phyloP scores from a whole-genome alignment of 345 rosid genomes.

The Diplotaxis tenuifolia region DNA sequence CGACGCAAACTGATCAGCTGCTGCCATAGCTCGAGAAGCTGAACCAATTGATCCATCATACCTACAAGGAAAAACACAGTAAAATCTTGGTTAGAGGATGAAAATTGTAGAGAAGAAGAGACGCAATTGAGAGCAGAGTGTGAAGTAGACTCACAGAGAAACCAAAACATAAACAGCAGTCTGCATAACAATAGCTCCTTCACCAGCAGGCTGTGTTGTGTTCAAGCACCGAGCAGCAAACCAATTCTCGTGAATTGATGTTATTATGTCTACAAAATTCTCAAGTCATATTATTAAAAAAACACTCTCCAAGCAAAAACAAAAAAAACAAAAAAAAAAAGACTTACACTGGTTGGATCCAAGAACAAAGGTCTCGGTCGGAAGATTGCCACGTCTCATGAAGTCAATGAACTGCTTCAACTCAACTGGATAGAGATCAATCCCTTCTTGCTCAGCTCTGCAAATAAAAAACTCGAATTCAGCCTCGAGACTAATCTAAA shows the following conservation, averaged over 20 bases:
- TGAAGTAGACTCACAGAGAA: constrained; percentile 56
- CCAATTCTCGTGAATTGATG: constrained; percentile 79
- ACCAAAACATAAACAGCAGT: constrained; percentile 59
- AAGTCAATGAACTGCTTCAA: constrained; percentile 59
- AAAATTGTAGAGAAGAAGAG: background rate
- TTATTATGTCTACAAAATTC: constrained; percentile 55
- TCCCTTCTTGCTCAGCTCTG: constrained; percentile 76
- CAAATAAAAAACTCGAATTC: constrained; percentile 18
- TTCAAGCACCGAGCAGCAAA: constrained; percentile 77
- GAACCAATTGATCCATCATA: constrained; percentile 76
- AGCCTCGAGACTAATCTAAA: constrained; percentile 7
- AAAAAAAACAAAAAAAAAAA: background rate
- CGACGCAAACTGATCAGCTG: constrained; percentile 65
- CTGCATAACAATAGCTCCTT: constrained; percentile 83
- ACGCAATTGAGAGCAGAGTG: background rate
- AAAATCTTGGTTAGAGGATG: background rate
- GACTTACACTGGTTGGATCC: constrained; percentile 71
- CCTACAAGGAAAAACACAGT: constrained; percentile 37
- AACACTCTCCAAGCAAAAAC: constrained; percentile 12
- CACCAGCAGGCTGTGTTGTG: constrained; percentile 61
- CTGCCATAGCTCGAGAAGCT: constrained; percentile 69
- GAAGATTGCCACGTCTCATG: constrained; percentile 63
- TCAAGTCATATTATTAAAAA: background rate
- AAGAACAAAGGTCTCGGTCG: constrained; percentile 61
- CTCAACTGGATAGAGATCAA: constrained; percentile 56